phyloP scores from a whole-genome alignment of 148 eudicot species.

The Spergularia marina region DNA sequence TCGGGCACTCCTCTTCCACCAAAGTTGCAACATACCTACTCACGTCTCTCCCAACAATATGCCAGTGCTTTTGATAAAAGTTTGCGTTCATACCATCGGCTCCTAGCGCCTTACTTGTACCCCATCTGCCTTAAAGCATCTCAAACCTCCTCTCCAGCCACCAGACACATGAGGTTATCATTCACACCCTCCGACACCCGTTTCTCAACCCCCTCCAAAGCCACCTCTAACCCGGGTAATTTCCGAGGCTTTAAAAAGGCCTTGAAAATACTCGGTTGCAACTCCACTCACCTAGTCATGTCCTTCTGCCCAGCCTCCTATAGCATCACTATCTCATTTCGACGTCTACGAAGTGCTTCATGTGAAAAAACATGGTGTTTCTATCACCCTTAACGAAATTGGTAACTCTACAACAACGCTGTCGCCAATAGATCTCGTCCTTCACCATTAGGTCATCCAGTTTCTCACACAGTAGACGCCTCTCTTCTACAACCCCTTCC shows the following conservation, averaged over 20 bases:
- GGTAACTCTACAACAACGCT: background rate
- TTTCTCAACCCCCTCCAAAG: too few species aligned
- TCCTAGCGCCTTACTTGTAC: too few species aligned
- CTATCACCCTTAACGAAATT: background rate
- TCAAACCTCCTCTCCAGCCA: too few species aligned
- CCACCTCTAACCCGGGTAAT: too few species aligned
- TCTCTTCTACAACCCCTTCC: too few species aligned
- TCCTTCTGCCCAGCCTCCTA: background rate
- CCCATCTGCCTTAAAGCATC: too few species aligned
- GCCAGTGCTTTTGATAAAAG: background rate
- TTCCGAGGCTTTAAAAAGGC: too few species aligned
- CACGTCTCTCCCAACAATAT: background rate
- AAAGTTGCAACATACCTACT: background rate
- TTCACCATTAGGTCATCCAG: background rate
- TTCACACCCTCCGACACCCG: too few species aligned
- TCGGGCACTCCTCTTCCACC: too few species aligned
- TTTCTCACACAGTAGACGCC: background rate
- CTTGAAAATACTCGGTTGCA: too few species aligned
- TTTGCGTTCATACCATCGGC: background rate
- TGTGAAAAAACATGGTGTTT: background rate
- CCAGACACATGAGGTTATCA: too few species aligned
- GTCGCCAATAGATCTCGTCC: background rate
- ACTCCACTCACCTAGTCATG: too few species aligned
- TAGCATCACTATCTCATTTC: background rate
- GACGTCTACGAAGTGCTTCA: background rate